Evolutionary conservation across 192 early-diverging fungal species (phyloP), one percentile per base, ranked within the genome.

Genomic region (Linnemannia zychae): DNA sequence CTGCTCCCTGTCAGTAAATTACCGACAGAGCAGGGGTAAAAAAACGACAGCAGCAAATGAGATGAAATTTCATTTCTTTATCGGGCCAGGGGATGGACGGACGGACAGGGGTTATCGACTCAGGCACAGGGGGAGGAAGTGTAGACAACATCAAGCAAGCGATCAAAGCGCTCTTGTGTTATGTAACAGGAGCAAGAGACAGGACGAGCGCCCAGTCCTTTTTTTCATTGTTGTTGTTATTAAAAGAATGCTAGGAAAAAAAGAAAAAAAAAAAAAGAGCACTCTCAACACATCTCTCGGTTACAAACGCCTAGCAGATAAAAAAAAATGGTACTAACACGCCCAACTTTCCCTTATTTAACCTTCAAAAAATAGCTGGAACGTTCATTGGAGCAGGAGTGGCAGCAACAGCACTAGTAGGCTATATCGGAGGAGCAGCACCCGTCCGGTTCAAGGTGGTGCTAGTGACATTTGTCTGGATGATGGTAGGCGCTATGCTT

Each of bases 371-470:
- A 11, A 31, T 70, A 84, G 83, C 77, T 38, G 83, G 83, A 60
- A 85, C 83, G 67, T 72, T 75, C 48, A 72, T 79, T 20, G 83
- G 77, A 47, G 83, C 67, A 31, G 31, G 76, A 33, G 83, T 85
- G 1, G 77, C 74, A 46, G 63, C 24, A 53, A 79, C 77, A 12
- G 34, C 77, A 17, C 1, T 79, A 13, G 49, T 85, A 12, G 83
- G 83, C 68, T 75, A 38, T 22, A 34, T 85, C 16, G 83, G 83
- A 1, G 83, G 83, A 7, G 48, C 68, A 22, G 67, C 77, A 2
- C 83, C 83, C 7, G 83, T 85, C 2, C 73, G 74, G 22, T 78
- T 77, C 48, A 85, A 85, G 46, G n/a, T n/a, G 0, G 66, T 85
- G 49, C 57, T 85, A 49, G 7, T 79, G 3, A 52, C 74, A 5